phyloP scores from a whole-genome alignment of 2,329 filamentous ascomycete species.

The Hymenoscyphus fraxineus region DNA sequence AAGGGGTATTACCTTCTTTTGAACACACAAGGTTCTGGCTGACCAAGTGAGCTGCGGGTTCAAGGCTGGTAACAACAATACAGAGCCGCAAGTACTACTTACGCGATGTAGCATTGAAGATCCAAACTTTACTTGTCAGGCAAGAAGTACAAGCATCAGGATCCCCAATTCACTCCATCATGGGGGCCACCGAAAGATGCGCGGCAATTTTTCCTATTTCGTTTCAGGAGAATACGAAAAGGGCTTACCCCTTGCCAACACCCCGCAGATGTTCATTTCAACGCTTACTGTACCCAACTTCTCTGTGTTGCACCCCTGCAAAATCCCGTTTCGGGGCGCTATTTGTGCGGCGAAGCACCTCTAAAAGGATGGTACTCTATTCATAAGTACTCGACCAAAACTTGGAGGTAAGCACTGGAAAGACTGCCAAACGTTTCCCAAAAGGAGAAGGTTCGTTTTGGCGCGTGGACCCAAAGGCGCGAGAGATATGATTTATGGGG shows the following conservation, averaged over 20 bases:
- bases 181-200: neutral
- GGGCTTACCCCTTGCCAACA: neutral
- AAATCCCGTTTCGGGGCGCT: neutral
- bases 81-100: neutral
- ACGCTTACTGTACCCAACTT: neutral
- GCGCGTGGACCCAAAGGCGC: neutral
- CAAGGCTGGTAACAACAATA: neutral
- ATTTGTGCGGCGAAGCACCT: constrained; percentile 1
- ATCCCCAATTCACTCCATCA: neutral
- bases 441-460: neutral
- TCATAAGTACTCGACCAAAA: neutral
- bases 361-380: neutral
- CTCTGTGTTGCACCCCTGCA: neutral
- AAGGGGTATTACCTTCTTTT: constrained; percentile 1
- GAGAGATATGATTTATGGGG: neutral
- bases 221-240: neutral
- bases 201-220: neutral
- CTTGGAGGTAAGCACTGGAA: neutral
- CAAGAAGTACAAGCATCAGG: neutral
- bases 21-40: neutral
- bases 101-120: neutral
- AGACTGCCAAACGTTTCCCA: neutral
- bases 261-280: neutral
- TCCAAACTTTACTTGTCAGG: neutral
- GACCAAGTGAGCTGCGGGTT: neutral